Conservation (phyloP, 2,329 filamentous ascomycete species). For the Aspergillus unguis region DNA sequence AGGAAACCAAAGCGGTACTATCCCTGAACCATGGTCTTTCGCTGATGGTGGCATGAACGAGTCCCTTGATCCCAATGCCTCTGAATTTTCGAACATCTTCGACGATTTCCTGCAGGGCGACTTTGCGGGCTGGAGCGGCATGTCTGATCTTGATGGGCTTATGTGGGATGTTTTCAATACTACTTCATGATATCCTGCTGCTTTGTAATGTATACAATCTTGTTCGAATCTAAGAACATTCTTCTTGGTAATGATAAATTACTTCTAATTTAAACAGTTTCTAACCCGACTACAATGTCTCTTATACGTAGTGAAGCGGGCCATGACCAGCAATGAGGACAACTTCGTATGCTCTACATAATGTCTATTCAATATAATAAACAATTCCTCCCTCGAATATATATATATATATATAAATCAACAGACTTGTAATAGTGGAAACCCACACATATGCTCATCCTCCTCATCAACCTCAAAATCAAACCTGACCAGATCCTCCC, state of each 20-base stretch:
- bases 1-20: background rate
- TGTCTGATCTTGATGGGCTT: constrained; percentile 29
- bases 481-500: constrained; percentile 53
- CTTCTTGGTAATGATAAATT: too few species aligned
- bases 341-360: background rate
- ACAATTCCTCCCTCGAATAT: too few species aligned
- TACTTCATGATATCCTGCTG: background rate
- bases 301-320: too few species aligned
- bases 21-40: background rate
- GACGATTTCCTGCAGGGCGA: constrained; percentile 24
- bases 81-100: constrained; percentile 14
- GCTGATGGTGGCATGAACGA: background rate
- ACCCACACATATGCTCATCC: constrained; percentile 33
- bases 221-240: too few species aligned
- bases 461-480: constrained; percentile 48
- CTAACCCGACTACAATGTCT: too few species aligned
- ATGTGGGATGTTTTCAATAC: constrained; percentile 28
- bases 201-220: background rate
- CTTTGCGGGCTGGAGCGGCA: constrained; percentile 25
- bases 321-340: too few species aligned
- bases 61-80: constrained; percentile 16
- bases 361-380: background rate
- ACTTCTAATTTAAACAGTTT: too few species aligned
- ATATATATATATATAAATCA: too few species aligned
- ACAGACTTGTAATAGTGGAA: background rate